Percentiles rank a stretch among this genome's conserved stretches.
These are phyloP conservation scores for Penicillium crystallinum DNA, from an alignment of 495 filamentous ascomycete genomes.

Conservation along the genomic window DNA sequence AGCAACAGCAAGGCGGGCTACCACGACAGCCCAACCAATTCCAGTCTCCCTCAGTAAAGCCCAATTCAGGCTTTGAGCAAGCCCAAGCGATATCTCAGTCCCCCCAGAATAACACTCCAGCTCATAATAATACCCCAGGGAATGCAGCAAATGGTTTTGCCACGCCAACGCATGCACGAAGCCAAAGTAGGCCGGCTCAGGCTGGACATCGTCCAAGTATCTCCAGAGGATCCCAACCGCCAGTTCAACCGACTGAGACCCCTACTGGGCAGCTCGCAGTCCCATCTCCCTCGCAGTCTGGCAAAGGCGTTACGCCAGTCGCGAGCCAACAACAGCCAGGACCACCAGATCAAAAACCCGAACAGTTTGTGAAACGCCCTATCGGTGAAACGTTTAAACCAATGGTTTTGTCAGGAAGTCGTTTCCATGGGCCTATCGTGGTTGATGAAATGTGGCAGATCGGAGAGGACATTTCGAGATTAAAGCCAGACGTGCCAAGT, in stretches of 20 bases:
- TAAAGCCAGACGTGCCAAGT: slow-evolving; percentile 67
- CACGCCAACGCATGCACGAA: slow-evolving; percentile 36
- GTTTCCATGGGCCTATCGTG: slow-evolving; percentile 61
- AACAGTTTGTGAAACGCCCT: slow-evolving; percentile 43
- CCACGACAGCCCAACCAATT: slow-evolving; percentile 35
- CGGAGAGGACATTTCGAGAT: slow-evolving; percentile 55
- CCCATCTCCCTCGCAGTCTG: slow-evolving; percentile 32
- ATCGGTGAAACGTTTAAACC: slow-evolving; percentile 50
- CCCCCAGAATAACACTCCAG: slow-evolving; percentile 31
- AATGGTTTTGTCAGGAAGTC: slow-evolving; percentile 49
- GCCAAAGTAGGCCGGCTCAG: slow-evolving; percentile 33
- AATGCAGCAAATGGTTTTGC: slow-evolving; percentile 40
- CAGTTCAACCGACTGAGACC: slow-evolving; percentile 29
- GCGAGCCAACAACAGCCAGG: slow-evolving; percentile 41
- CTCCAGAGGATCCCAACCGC: slow-evolving; percentile 35
- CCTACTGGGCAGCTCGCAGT: slow-evolving; percentile 26
- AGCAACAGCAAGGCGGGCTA: slow-evolving; percentile 42
- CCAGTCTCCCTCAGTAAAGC: slow-evolving; percentile 35
- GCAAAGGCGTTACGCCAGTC: slow-evolving; percentile 31
- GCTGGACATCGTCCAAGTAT: slow-evolving; percentile 35
- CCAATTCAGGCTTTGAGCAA: slow-evolving; percentile 28
- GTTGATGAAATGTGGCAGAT: slow-evolving; percentile 55
- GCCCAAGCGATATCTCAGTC: slow-evolving; percentile 32
- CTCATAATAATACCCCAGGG: slow-evolving; percentile 30
- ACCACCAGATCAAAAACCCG: slow-evolving; percentile 37